Conservation (phyloP, 1,284 basidiomycete genomes). For the Malassezia yamatoensis region DNA sequence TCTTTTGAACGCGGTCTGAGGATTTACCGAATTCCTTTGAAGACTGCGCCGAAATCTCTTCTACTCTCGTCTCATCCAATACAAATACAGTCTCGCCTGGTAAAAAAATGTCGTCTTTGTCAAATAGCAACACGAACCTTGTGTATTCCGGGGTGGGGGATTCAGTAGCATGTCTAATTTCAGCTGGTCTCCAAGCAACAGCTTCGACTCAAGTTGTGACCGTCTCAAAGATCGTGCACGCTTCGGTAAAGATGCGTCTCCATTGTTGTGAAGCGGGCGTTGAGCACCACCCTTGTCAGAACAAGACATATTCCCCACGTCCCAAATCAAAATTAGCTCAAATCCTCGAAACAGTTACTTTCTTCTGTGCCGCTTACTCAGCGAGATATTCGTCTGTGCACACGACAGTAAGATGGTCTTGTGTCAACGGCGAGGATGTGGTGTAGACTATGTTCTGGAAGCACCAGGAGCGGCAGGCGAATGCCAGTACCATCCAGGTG, state of each 20-base stretch:
- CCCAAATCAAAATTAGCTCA: background rate
- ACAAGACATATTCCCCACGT: background rate
- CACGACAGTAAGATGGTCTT: slow-evolving; percentile 27
- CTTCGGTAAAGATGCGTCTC: background rate
- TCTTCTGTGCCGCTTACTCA: background rate
- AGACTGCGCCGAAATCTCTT: no score
- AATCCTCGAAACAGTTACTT: background rate
- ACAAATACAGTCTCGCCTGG: slow-evolving; percentile 3
- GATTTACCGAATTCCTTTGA: background rate
- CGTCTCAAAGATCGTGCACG: slow-evolving; percentile 9
- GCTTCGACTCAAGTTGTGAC: slow-evolving; percentile 10
- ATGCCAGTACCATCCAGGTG: slow-evolving; percentile 42
- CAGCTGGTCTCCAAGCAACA: background rate
- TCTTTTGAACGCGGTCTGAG: slow-evolving; percentile 2
- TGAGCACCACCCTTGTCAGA: no score
- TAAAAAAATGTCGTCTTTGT: slow-evolving; percentile 4
- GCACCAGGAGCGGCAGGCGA: slow-evolving; percentile 8
- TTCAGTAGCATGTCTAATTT: slow-evolving; percentile 11
- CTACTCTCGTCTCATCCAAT: background rate
- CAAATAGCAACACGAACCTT: background rate
- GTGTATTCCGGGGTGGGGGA: background rate
- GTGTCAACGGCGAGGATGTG: slow-evolving; percentile 43
- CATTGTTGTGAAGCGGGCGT: background rate
- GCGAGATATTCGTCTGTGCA: background rate
- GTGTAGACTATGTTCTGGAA: slow-evolving; percentile 26